Percentiles rank a stretch among this genome's conserved stretches.
Conservation (phyloP, 2,329 filamentous ascomycete species). For the Paradendryphiella salina region DNA sequence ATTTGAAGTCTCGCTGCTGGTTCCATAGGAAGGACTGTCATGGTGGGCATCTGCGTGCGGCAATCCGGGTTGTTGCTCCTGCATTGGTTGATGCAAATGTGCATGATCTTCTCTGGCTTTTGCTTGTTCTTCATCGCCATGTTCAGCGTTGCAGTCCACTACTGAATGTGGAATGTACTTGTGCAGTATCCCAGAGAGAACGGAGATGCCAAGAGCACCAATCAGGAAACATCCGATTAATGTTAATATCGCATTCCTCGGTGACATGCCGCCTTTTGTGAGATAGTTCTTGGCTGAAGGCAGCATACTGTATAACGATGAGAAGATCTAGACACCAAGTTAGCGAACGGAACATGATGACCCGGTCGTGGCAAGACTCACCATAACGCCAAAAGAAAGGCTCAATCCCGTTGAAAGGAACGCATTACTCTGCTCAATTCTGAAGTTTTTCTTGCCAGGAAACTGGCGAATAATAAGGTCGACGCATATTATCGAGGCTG, state of each 20-base stretch:
- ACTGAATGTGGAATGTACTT: conserved; percentile 76
- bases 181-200: conserved; percentile 72
- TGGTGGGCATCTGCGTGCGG: conserved; percentile 16
- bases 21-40: conserved; percentile 26
- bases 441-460: conserved; percentile 75
- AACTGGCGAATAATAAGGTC: conserved; percentile 75
- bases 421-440: conserved; percentile 83
- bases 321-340: conserved; percentile 72
- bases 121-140: conserved; percentile 58
- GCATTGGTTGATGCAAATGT: conserved; percentile 25
- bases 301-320: conserved; percentile 88
- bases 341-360: conserved; percentile 2
- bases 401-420: conserved; percentile 89
- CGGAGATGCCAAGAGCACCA: conserved; percentile 76
- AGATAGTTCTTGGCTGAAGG: conserved; percentile 83
- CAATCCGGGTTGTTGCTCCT: conserved; percentile 24
- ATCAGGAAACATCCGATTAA: conserved; percentile 70
- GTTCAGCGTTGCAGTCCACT: conserved; percentile 77
- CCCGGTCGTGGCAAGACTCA: conserved; percentile 49
- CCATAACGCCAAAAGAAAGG: conserved; percentile 95
- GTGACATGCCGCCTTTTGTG: conserved; percentile 65
- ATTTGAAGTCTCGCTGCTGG: conserved; percentile 17
- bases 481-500: conserved; percentile 80
- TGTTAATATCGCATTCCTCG: conserved; percentile 68
- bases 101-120: conserved; percentile 31